Conservation (phyloP, 2,329 filamentous ascomycete species). For the Pseudogymnoascus sp. region DNA sequence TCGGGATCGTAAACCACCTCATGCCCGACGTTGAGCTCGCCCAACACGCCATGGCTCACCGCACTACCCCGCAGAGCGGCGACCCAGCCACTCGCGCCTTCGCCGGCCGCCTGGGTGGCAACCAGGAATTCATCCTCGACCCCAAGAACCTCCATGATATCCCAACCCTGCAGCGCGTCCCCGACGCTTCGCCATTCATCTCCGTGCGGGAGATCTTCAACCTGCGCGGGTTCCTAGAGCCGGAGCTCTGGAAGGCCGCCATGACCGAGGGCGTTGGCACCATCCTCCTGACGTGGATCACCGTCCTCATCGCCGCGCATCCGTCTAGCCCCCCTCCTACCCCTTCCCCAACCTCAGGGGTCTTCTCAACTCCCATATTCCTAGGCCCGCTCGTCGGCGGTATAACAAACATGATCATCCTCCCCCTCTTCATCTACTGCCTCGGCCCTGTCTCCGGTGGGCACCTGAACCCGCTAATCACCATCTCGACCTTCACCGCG, state of each 20-base stretch:
- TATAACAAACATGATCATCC: constrained; percentile 25
- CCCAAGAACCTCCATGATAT: constrained; percentile 19
- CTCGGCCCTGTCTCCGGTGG: constrained; percentile 42
- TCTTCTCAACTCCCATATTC: too few species aligned
- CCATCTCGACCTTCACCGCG: constrained; percentile 43
- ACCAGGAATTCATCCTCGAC: constrained; percentile 28
- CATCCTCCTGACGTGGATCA: constrained; percentile 14
- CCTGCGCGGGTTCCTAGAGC: constrained; percentile 27
- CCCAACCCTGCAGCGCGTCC: constrained; percentile 24
- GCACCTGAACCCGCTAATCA: constrained; percentile 47
- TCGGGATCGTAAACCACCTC: too few species aligned
- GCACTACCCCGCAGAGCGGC: too few species aligned
- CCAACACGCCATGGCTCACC: too few species aligned
- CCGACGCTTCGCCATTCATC: constrained; percentile 36
- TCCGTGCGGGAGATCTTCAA: constrained; percentile 29
- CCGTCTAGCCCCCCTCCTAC: too few species aligned
- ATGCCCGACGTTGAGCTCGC: too few species aligned
- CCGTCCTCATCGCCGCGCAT: too few species aligned
- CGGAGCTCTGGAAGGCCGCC: constrained; percentile 33
- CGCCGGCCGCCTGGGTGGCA: constrained; percentile 30
- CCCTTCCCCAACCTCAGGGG: too few species aligned
- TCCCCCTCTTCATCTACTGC: constrained; percentile 41
- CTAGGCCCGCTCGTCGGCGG: constrained; percentile 26
- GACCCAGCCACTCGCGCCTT: constrained; percentile 17
- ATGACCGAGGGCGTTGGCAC: constrained; percentile 32